phyloP scores from a whole-genome alignment of 1,284 basidiomycete genomes.

The Tremellales sp. region DNA sequence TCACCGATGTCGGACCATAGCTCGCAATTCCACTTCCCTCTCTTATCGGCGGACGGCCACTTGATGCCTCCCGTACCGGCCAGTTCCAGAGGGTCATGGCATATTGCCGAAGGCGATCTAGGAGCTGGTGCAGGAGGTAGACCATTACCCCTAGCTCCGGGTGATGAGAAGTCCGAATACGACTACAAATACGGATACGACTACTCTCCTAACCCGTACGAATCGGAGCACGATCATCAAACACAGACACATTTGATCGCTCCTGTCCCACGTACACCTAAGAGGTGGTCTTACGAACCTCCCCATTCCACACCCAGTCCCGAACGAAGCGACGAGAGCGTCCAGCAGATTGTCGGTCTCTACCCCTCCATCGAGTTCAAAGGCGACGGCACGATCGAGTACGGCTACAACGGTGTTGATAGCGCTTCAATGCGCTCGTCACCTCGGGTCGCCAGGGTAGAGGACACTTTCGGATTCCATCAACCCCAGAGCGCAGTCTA shows the following conservation, averaged over 20 bases:
- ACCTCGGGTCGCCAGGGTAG: constrained; percentile 8
- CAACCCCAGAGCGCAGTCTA: constrained; percentile 20
- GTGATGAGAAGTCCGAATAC: background rate
- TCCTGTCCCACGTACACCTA: constrained; percentile 11
- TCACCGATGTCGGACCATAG: constrained; percentile 17
- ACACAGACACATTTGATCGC: constrained; percentile 6
- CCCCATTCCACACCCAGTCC: too few species aligned
- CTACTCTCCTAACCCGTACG: background rate
- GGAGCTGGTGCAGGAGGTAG: constrained; percentile 1
- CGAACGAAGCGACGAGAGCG: constrained; percentile 12
- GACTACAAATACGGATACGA: background rate
- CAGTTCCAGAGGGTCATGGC: constrained; percentile 14
- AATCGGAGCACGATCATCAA: too few species aligned
- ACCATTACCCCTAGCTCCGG: constrained; percentile 18
- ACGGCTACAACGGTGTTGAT: constrained; percentile 11
- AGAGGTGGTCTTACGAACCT: constrained; percentile 13
- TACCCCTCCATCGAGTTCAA: constrained; percentile 12
- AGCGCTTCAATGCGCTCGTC: constrained; percentile 6
- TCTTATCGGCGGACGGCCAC: constrained; percentile 34
- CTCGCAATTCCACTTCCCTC: constrained; percentile 36
- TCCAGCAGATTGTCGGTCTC: constrained; percentile 5
- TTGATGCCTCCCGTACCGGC: constrained; percentile 29
- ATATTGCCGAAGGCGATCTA: constrained; percentile 1
- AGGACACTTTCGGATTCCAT: constrained; percentile 3
- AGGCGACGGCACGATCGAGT: constrained; percentile 13